phyloP scores from a whole-genome alignment of 2,329 filamentous ascomycete species.

The Trichoderma sp. region DNA sequence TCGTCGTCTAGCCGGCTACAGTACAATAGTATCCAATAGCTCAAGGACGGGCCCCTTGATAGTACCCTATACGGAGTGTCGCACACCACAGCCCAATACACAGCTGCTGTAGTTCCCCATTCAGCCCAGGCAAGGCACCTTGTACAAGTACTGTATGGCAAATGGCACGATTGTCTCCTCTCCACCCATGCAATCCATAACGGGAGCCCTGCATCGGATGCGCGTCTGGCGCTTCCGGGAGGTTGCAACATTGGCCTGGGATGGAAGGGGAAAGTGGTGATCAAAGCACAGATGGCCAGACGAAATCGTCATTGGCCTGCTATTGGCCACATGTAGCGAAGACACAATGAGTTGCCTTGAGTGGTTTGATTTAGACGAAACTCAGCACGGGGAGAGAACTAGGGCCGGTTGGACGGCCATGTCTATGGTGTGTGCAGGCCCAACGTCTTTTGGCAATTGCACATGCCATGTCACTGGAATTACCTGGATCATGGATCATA shows the following conservation, averaged over 20 bases:
- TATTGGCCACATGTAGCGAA: neutral
- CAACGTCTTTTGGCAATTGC: neutral
- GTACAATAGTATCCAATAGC: neutral
- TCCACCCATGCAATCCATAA: neutral
- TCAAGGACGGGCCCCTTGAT: neutral
- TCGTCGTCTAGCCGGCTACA: neutral
- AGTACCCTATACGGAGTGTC: neutral
- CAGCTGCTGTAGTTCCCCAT: neutral
- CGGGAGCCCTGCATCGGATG: conserved; percentile 16
- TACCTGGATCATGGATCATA: neutral
- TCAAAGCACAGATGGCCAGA: neutral
- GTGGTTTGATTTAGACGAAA: neutral
- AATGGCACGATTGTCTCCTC: neutral
- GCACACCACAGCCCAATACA: neutral
- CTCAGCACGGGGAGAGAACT: neutral
- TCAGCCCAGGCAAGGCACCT: neutral
- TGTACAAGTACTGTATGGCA: neutral
- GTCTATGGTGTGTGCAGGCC: neutral
- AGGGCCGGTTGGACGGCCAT: neutral
- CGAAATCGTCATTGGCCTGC: neutral
- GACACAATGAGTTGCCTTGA: neutral
- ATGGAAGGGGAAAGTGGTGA: neutral
- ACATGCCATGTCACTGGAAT: neutral
- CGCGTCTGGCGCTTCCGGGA: conserved; percentile 7
- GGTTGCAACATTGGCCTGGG: neutral